phyloP scores from a whole-genome alignment of 331 rosid species.

The Rosa hybrid region DNA sequence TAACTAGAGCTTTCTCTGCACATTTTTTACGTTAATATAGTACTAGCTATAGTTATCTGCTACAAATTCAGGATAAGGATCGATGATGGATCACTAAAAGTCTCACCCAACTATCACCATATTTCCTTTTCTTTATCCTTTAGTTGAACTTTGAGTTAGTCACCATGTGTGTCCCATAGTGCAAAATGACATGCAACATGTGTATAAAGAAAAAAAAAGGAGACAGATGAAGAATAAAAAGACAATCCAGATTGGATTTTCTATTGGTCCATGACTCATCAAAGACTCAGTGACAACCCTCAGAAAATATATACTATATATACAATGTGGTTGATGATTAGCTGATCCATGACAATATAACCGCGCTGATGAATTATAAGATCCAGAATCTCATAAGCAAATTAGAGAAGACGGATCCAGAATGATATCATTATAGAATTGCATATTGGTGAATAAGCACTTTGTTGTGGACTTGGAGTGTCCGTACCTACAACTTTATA shows the following conservation, averaged over 20 bases:
- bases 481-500: conserved; percentile 19
- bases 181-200: conserved; percentile 40
- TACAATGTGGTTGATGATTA: conserved; percentile 1
- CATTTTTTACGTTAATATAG: neutral
- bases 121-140: conserved; percentile 9
- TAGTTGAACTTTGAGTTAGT: conserved; percentile 23
- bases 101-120: conserved; percentile 28
- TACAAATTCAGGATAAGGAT: conserved; percentile 45
- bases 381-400: conserved; percentile 22
- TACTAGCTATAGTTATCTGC: conserved; percentile 16
- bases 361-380: neutral
- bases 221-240: neutral
- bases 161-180: conserved; percentile 34
- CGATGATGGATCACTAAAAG: conserved; percentile 33
- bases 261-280: conserved; percentile 53
- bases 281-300: conserved; percentile 21
- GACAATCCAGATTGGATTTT: conserved; percentile 18
- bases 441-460: conserved; percentile 5
- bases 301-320: conserved; percentile 6
- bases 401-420: conserved; percentile 3
- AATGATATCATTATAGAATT: neutral
- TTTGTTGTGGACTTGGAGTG: neutral
- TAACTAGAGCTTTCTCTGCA: conserved; percentile 22
- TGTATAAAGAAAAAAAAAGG: conserved; percentile 2
- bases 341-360: neutral